A percentile compares a stretch with the other conserved stretches of the same genome.
These are phyloP conservation scores for Neofusicoccum cordaticola DNA, from an alignment of 2,329 filamentous ascomycete species.

Conservation along the genomic window DNA sequence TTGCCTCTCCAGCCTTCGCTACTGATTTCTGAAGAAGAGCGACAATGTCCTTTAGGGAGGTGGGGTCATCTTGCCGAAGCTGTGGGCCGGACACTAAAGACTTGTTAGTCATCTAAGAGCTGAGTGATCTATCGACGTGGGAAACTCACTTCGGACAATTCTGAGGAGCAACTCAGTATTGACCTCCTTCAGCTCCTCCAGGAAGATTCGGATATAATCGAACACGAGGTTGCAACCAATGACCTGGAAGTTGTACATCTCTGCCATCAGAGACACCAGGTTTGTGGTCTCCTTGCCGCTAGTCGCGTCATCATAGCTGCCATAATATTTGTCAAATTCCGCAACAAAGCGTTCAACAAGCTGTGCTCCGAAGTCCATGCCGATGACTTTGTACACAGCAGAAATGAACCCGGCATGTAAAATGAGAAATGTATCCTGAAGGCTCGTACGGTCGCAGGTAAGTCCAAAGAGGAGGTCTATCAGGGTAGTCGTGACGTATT, in stretches of 20 bases:
- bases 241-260: constrained; percentile 90
- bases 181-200: constrained; percentile 72
- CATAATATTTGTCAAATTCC: constrained; percentile 67
- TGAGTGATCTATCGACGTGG: neutral
- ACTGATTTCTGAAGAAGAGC: constrained; percentile 72
- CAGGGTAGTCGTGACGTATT: constrained; percentile 78
- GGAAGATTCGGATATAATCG: constrained; percentile 80
- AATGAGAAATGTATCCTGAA: constrained; percentile 87
- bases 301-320: constrained; percentile 35
- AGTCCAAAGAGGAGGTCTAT: constrained; percentile 76
- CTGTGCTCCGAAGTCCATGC: constrained; percentile 85
- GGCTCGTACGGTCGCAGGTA: constrained; percentile 71
- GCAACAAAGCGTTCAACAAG: constrained; percentile 75
- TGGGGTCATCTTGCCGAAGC: constrained; percentile 83
- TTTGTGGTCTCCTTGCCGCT: constrained; percentile 67
- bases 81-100: constrained; percentile 65
- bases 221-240: constrained; percentile 81
- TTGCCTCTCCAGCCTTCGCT: constrained; percentile 63
- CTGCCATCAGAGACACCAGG: constrained; percentile 75
- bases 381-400: constrained; percentile 81
- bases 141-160: constrained; percentile 66
- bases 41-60: constrained; percentile 84
- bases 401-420: constrained; percentile 87
- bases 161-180: constrained; percentile 87
- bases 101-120: constrained; percentile 16